A percentile compares a stretch with the other conserved stretches of the same genome.
Evolutionary conservation across 306 rosid species (phyloP).

Genomic region (Rubus parviflorus): DNA sequence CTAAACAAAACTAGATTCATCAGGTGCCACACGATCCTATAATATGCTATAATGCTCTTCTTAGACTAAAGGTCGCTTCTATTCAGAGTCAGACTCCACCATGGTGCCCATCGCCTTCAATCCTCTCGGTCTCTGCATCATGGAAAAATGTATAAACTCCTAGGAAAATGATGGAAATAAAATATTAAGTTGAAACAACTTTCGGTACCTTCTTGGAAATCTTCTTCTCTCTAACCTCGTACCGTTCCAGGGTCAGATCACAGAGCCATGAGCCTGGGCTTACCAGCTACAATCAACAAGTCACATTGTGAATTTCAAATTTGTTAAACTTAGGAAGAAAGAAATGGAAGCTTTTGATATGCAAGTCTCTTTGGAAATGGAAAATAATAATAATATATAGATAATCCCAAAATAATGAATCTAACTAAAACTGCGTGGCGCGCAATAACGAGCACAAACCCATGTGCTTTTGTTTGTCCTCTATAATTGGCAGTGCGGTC

Average conservation of each 20-base stretch:
- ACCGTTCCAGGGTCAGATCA: constrained; percentile 80
- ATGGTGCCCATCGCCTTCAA: constrained; percentile 89
- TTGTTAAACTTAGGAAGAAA: not conserved
- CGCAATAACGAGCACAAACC: not conserved
- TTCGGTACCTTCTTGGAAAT: constrained; percentile 65
- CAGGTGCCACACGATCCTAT: constrained; percentile 20
- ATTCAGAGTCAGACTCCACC: constrained; percentile 88
- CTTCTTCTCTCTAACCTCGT: constrained; percentile 95
- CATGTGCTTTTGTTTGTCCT: not conserved
- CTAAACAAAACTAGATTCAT: constrained; percentile 14
- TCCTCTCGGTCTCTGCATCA: constrained; percentile 86
- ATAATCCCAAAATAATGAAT: too few relatives aligned
- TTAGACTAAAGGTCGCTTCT: not conserved
- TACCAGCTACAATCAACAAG: constrained; percentile 32
- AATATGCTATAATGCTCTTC: constrained; percentile 14
- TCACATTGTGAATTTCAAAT: not conserved
- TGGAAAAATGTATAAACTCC: not conserved
- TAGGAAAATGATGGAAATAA: not conserved
- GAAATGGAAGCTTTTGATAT: too few relatives aligned
- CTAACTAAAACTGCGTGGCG: not conserved
- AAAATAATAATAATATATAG: too few relatives aligned
- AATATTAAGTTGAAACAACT: not conserved
- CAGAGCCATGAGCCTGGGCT: constrained; percentile 89
- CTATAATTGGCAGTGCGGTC: constrained; percentile 10
- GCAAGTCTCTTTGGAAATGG: too few relatives aligned